These are phyloP conservation scores for Casuarina glauca DNA, from an alignment of 306 rosid genomes.

Conservation along the genomic window DNA sequence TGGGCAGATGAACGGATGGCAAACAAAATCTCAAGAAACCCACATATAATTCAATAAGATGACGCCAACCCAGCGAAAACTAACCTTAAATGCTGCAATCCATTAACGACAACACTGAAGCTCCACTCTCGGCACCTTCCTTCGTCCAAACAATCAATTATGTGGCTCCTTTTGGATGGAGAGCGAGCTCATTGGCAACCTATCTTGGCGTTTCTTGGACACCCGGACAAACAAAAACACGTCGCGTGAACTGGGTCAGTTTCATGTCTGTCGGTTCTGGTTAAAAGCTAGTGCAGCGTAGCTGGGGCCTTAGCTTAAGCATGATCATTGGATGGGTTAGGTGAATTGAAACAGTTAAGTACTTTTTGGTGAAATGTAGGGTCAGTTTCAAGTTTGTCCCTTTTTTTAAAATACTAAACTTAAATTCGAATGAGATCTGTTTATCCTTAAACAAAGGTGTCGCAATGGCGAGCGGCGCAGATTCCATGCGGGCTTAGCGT, in stretches of 20 bases:
- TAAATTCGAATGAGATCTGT: too few relatives aligned
- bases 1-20: background rate
- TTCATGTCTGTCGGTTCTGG: slow-evolving; percentile 24
- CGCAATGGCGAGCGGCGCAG: background rate
- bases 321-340: background rate
- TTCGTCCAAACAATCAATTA: slow-evolving; percentile 15
- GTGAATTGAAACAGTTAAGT: slow-evolving; percentile 10
- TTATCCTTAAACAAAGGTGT: too few relatives aligned
- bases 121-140: slow-evolving; percentile 20
- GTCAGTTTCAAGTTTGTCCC: too few relatives aligned
- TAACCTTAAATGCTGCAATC: slow-evolving; percentile 31
- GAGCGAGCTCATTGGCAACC: slow-evolving; percentile 14
- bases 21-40: slow-evolving; percentile 32
- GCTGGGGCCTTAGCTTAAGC: slow-evolving; percentile 16
- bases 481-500: slow-evolving; percentile 1
- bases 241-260: slow-evolving; percentile 28
- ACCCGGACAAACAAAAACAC: slow-evolving; percentile 2
- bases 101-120: slow-evolving; percentile 23
- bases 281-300: slow-evolving; percentile 2
- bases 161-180: slow-evolving; percentile 8
- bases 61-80: slow-evolving; percentile 34
- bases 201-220: background rate
- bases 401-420: too few relatives aligned
- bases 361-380: background rate
- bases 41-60: slow-evolving; percentile 25